Base-by-base conservation (phyloP, 345 rosid genomes). In the Arabidopsis arenosa region DNA sequence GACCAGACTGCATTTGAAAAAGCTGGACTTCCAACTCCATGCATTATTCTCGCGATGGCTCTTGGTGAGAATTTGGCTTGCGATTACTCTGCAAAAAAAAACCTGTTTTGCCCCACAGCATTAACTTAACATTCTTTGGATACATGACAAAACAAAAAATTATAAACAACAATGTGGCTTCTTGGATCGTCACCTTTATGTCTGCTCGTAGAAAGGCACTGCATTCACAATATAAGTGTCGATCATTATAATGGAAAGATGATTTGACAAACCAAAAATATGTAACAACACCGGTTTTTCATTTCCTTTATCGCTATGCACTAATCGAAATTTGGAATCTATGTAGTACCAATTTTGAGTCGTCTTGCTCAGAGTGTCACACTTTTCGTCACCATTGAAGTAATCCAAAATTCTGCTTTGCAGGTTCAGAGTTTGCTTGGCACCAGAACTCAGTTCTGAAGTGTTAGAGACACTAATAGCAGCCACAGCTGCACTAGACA, bases 161-260 rank as follows among this genome's bases (percentile, higher is more conserved):
- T 60, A n/a, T 62, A 66, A 49, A 65, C 32, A 49, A 51, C 37
- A 76, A 63, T 75, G 43, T 33, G 12, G 66, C 69, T 69, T 52
- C 75, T 53, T 30, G 56, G 76, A 76, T 40, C 48, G 81, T 82
- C 55, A 90, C 99, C 97, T 95, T 92, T 80, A 95, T 88, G 79
- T 95, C 97, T 75, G 97, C 97, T 84, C 89, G 86, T 84, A 95
- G 79, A 75, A 92, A 95, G 36, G 89, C 84, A 82, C 99, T 95
- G 96, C 86, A 84, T 68, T 48, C 9, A 71, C 17, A 80, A 70
- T 65, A 15, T 63, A 74, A 9, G 74, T 0, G 44, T 80, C 66
- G 41, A 69, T 86, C 76, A 89, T 75, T 69, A 55, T 13, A 44
- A 12, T 58, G 66, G 14, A 75, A 68, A 54, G n/a, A 37, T 41